Conservation (phyloP, 2,329 filamentous ascomycete genomes). For the Cladosporium phlei region DNA sequence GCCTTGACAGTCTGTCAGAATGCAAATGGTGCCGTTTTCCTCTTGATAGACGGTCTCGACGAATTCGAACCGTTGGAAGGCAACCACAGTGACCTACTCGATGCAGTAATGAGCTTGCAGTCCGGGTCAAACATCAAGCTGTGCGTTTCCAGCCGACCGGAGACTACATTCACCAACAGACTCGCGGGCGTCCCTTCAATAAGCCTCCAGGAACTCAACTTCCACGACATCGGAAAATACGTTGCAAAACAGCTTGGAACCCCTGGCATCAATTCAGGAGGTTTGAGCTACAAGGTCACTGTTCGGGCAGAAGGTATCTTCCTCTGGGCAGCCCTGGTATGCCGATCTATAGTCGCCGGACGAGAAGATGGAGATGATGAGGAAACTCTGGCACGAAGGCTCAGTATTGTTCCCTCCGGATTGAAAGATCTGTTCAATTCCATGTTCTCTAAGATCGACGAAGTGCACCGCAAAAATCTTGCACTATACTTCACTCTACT, state of each 20-base stretch:
- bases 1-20: neutral
- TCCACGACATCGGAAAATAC: neutral
- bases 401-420: neutral
- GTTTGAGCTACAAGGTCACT: neutral
- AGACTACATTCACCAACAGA: neutral
- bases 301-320: neutral
- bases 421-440: neutral
- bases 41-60: conserved; percentile 1
- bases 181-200: neutral
- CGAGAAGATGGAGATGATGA: neutral
- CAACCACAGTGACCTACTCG: neutral
- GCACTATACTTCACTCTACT: conserved; percentile 1
- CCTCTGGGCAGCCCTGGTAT: neutral
- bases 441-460: neutral
- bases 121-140: neutral
- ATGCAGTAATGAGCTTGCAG: neutral
- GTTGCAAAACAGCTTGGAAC: neutral
- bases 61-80: neutral
- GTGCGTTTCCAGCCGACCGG: neutral
- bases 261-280: neutral
- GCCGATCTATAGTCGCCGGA: neutral
- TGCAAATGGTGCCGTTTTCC: neutral
- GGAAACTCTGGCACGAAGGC: neutral
- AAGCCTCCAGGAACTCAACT: neutral
- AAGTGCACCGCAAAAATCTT: neutral